These are phyloP conservation scores for Pichia thaimueangensis DNA, from an alignment of 805 yeast species.

Conservation along the genomic window DNA sequence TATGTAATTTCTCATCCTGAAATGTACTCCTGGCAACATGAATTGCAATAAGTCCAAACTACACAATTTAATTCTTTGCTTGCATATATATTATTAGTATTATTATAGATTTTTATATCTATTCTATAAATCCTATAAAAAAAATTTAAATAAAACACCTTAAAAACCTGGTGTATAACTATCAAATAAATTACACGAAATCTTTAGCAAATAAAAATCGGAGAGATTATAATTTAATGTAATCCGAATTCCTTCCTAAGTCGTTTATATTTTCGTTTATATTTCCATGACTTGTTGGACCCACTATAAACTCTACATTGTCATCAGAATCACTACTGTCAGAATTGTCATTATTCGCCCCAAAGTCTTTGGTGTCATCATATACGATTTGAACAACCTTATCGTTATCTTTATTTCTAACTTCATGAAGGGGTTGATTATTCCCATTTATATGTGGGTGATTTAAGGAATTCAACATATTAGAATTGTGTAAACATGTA, in stretches of 20 bases:
- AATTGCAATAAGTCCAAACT: too few relatives aligned
- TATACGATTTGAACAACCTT: conserved; percentile 16
- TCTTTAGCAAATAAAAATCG: too few relatives aligned
- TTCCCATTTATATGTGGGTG: not conserved
- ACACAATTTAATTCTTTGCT: not conserved
- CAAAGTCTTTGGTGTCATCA: conserved; percentile 8
- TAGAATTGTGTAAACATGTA: conserved; percentile 42
- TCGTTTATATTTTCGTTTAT: not conserved
- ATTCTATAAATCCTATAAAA: too few relatives aligned
- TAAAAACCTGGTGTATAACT: too few relatives aligned
- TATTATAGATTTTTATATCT: too few relatives aligned
- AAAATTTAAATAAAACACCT: too few relatives aligned
- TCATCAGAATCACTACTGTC: conserved; percentile 9
- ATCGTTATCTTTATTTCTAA: conserved; percentile 29
- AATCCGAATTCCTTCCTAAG: conserved; percentile 9
- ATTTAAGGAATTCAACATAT: not conserved
- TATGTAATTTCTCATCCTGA: not conserved
- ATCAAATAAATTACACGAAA: too few relatives aligned
- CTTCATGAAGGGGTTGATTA: not conserved
- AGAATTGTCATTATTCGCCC: conserved; percentile 16
- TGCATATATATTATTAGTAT: too few relatives aligned
- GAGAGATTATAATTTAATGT: not conserved
- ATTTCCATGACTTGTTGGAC: conserved; percentile 12
- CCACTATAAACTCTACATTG: conserved; percentile 15
- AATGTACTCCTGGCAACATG: not conserved